Evolutionary conservation across 768 basidiomycete genomes (phyloP), one percentile per base, ranked within the genome.

Genomic region (Baorangia bicolor): DNA sequence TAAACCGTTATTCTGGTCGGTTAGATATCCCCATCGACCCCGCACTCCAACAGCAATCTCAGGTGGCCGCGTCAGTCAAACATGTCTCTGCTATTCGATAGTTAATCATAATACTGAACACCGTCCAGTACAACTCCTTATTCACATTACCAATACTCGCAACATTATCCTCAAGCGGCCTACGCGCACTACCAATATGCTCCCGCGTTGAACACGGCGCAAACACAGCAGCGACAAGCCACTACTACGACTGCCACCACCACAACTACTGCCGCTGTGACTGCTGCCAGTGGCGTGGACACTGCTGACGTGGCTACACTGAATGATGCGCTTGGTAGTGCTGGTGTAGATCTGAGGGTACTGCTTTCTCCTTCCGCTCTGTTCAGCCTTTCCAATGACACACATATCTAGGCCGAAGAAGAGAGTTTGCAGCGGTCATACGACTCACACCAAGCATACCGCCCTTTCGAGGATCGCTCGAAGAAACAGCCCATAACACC

Each of bases 301-400:
- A 84, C 83, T 3, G 73, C 85, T 4, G 90, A 92, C 63, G 81
- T 92, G 33, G 83, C 90, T 12, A 89, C 87, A 8, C 65, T 94
- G 40, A 92, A 91, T 53, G 91, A 94, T 61, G 92, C 90, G 5
- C 73, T 94, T 2, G 92, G 90, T 5, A 91, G 90, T 65, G 91
- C 90, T 8, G 91, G 92, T 12, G 90, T 94, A 8, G 92, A 94
- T 73, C 74, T 94, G n/a, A 74, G 88, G 67, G 90, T 89, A 60
- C 58, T 79, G 70, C 31, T 16, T 28, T 51, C 31, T 28, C 42
- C 13, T 39, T 35, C n/a, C 31, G 14, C 28, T 23, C 35, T 20
- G 8, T 34, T 14, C 25, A 10, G 6, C 27, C n/a, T 33, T 14
- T 34, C 12, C 50, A n/a, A 61, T 37, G 46, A 30, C 37, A 30